These are phyloP conservation scores for Beauveria varroae DNA, from an alignment of 2,329 filamentous ascomycete genomes.

Conservation along the genomic window DNA sequence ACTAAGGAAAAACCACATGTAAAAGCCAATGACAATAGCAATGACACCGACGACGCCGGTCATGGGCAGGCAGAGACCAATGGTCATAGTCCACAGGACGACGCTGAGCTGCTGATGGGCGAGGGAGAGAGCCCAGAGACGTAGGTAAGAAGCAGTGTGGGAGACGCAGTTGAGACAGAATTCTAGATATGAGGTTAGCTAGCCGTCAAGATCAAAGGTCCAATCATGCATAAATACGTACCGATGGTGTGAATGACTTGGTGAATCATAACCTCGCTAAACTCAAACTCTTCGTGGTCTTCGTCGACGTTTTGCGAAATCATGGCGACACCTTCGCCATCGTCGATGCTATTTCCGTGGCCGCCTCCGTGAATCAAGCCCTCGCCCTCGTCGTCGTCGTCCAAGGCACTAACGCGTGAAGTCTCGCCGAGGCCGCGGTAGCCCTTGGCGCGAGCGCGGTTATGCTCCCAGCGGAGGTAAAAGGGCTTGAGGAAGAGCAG, in stretches of 20 bases:
- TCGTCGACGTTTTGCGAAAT: constrained; percentile 79
- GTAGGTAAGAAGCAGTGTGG: constrained; percentile 96
- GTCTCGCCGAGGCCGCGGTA: constrained; percentile 91
- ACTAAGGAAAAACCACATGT: constrained; percentile 82
- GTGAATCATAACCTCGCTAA: constrained; percentile 96
- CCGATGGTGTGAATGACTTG: constrained; percentile 98
- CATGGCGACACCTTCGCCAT: constrained; percentile 78
- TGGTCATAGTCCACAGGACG: constrained; percentile 94
- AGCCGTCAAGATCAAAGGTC: background rate
- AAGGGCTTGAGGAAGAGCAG: constrained; percentile 93
- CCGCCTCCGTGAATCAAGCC: constrained; percentile 34
- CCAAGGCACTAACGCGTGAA: constrained; percentile 79
- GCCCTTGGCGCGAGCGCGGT: constrained; percentile 75
- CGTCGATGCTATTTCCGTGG: constrained; percentile 52
- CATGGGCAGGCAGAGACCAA: constrained; percentile 65
- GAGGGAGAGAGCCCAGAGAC: constrained; percentile 94
- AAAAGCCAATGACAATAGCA: constrained; percentile 75
- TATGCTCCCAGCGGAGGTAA: constrained; percentile 90
- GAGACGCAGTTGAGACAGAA: constrained; percentile 99
- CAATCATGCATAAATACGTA: constrained; percentile 37
- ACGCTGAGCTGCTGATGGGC: constrained; percentile 96
- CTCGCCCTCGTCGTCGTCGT: constrained; percentile 73
- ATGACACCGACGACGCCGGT: constrained; percentile 64
- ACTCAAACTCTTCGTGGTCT: constrained; percentile 95
- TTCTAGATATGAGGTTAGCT: constrained; percentile 47